Evolutionary conservation across 371 early-diverging fungal genomes (phyloP), one percentile per base, ranked within the genome.

Genomic region (Cokeromyces recurvatus): DNA sequence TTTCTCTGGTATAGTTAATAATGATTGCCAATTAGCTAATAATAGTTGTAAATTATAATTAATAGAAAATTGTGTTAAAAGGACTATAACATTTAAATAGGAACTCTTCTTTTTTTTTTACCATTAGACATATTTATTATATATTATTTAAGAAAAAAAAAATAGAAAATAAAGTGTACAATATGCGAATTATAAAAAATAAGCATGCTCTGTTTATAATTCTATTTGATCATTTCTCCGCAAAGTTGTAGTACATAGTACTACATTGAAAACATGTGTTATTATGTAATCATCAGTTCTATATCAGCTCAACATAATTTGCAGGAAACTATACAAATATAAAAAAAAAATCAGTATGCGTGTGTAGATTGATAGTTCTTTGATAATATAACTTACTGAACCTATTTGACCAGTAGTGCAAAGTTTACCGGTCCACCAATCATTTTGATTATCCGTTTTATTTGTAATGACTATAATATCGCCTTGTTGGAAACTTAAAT

Each of bases 351-450:
- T 8, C 19, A 22, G 20, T 42, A 15, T 15, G 1, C 12, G 55
- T 27, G 27, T 41, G 4, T 24, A 25, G n/a, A 32, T 20, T 25
- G 17, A 16, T 15, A 31, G 2, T 1, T 15, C 0, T 3, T 43
- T 20, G 23, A 46, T 4, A 25, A 3, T 7, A 20, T 27, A 31
- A 71, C 70, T 74, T 74, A 79, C 79, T 10, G 66, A 56, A 22
- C 92, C 92, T 48, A 64, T 66, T 34, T 62, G 52, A 15, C 82
- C 85, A 37, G 81, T 71, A n/a, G n/a, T n/a, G n/a, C n/a, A n/a
- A 27, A 74, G 63, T 38, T 38, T 68, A 14, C 91, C 92, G 23
- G 77, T 77, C 92, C 92, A 90, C 92, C 91, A 91, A 59, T 86
- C 86, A 49, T 90, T 75, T 15, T 66, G 70, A 39, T 74, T 79